Evolutionary conservation across 1,139 yeast genomes (phyloP), one percentile per base, ranked within the genome.

Genomic region (Arxiozyma slooffiae): DNA sequence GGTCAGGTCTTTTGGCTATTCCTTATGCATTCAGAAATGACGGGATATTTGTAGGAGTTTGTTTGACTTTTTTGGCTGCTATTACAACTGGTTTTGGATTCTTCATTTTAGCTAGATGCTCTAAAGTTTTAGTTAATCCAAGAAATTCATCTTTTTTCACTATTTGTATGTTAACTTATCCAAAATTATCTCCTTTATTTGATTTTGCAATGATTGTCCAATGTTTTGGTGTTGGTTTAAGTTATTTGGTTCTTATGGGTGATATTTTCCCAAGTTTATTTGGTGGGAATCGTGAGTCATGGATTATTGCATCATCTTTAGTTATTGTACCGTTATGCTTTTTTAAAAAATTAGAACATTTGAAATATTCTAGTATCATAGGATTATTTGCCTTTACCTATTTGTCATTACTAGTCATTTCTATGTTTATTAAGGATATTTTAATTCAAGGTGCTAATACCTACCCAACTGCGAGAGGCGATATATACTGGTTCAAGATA

Each of bases 1-100:
- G 97, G 3, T 96, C 98, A 0, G 98, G 98, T 0, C 77, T 92
- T 58, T 77, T 92, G 51, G 96, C 97, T 17, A 83, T 94, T 73
- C 97, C 98, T 1, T 83, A 78, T 61, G 95, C 97, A 0, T 84
- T 86, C 66, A 75, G 81, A 50, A 80, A 90, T n/a, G 95, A 90
- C 64, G 96, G 97, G 2, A 67, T 89, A 2, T 57, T 82, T 1
- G 69, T 83, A 37, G 98, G 97, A 0, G 63, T 79, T 0, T 51
- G 77, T 11, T 76, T 89, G 47, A 77, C 89, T 16, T 22, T 82
- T 1, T 54, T 87, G 16, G 95, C 96, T 0, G 97, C 94, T 0
- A 36, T 78, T 2, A 79, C 96, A 0, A 82, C 96, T 1, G 87
- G 86, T 0, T 78, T 77, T 60, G 98, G 98, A 0, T 72, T 92